These are phyloP conservation scores for Magnolia kwangsiensis DNA, from an alignment of 164 flowering plant genomes.

Conservation along the genomic window DNA sequence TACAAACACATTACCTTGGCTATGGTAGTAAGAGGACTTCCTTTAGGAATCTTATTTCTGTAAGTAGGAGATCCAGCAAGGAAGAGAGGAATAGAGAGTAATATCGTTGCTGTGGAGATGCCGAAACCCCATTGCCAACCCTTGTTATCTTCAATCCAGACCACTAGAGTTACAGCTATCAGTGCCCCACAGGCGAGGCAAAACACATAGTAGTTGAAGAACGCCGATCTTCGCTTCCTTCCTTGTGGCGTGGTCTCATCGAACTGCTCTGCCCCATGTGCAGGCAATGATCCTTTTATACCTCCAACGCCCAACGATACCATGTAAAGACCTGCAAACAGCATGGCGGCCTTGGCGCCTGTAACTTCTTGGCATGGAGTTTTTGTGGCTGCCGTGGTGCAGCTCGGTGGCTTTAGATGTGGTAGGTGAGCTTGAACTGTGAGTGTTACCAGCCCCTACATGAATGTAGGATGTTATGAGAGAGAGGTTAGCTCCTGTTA, in stretches of 20 bases:
- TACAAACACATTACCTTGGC: slow-evolving; percentile 47
- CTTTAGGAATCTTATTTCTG: slow-evolving; percentile 64
- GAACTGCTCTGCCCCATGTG: slow-evolving; percentile 90
- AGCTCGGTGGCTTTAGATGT: slow-evolving; percentile 45
- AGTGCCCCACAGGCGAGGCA: slow-evolving; percentile 75
- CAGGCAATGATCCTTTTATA: slow-evolving; percentile 78
- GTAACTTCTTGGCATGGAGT: slow-evolving; percentile 35
- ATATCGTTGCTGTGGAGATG: slow-evolving; percentile 52
- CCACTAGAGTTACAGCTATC: slow-evolving; percentile 78
- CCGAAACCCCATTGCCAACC: slow-evolving; percentile 96
- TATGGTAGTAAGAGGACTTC: slow-evolving; percentile 83
- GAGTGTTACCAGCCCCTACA: slow-evolving; percentile 68
- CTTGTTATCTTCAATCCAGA: slow-evolving; percentile 85
- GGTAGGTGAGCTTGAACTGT: slow-evolving; percentile 66
- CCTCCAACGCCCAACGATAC: slow-evolving; percentile 88
- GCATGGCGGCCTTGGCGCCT: slow-evolving; percentile 43
- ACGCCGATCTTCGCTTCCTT: slow-evolving; percentile 69
- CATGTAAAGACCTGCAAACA: slow-evolving; percentile 67
- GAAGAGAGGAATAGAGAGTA: slow-evolving; percentile 66
- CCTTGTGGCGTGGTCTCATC: slow-evolving; percentile 54
- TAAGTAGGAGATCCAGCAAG: slow-evolving; percentile 59
- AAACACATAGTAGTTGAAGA: slow-evolving; percentile 79
- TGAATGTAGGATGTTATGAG: background rate
- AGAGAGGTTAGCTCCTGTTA: no score
- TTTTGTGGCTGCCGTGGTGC: slow-evolving; percentile 16